Evolutionary conservation across 75 land plant species (phyloP).

Genomic region (Azolla pinnata): DNA sequence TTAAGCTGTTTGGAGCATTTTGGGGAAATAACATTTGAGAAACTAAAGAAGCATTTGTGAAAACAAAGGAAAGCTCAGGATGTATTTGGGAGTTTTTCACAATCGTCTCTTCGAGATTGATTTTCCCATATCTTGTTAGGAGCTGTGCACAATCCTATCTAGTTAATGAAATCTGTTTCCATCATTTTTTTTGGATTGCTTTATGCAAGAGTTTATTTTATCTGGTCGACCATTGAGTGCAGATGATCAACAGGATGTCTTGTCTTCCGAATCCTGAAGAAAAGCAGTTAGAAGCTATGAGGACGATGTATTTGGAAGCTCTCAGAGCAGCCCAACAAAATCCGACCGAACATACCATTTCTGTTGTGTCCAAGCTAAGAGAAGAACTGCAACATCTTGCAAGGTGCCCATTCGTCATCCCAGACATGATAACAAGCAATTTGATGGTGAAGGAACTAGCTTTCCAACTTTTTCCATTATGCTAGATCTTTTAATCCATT

Average conservation of each 20-base stretch:
- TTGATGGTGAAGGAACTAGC: no score
- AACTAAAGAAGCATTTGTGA: neutral
- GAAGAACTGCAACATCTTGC: neutral
- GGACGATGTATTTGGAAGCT: neutral
- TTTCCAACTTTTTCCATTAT: no score
- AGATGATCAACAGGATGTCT: neutral
- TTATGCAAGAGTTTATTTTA: neutral
- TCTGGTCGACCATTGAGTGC: neutral
- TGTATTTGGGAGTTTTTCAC: no score
- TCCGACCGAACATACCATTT: neutral
- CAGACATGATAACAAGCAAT: no score
- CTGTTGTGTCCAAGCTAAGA: neutral
- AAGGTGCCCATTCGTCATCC: neutral
- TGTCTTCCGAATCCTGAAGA: neutral
- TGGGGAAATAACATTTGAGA: neutral
- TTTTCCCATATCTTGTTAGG: neutral
- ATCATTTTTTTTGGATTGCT: neutral
- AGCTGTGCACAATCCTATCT: neutral
- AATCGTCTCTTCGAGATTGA: neutral
- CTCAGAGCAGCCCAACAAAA: neutral
- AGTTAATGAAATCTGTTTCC: neutral
- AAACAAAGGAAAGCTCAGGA: neutral
- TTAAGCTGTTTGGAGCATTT: no score
- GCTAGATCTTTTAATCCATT: no score
- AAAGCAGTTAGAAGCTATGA: neutral